Conservation (phyloP, 1,284 basidiomycete species). For the Psilocybe mexicana region DNA sequence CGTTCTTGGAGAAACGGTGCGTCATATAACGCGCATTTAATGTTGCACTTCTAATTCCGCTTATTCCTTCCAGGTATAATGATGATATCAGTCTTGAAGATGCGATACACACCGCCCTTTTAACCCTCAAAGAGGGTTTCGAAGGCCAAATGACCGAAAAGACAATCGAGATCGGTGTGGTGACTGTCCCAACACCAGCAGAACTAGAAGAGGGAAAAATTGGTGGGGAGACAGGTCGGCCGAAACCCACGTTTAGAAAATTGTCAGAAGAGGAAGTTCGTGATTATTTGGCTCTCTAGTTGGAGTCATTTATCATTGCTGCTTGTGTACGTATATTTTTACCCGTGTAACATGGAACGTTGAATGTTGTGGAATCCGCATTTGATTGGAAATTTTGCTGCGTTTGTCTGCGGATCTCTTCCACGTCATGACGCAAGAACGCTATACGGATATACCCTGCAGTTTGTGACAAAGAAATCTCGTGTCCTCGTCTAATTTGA, state of each 20-base stretch:
- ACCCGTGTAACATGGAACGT: conserved; percentile 19
- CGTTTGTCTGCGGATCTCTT: conserved; percentile 7
- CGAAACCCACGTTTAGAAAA: conserved; percentile 89
- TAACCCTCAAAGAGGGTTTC: conserved; percentile 98
- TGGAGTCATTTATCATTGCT: conserved; percentile 5
- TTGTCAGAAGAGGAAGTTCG: conserved; percentile 92
- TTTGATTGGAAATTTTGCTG: conserved; percentile 11
- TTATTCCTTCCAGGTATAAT: conserved; percentile 75
- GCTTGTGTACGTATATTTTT: conserved; percentile 30
- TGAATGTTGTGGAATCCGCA: conserved; percentile 16
- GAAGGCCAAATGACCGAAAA: conserved; percentile 99
- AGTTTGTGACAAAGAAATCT: neutral
- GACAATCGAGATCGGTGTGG: conserved; percentile 98
- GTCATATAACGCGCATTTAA: conserved; percentile 29
- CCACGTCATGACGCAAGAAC: conserved; percentile 11
- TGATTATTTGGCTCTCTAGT: conserved; percentile 85
- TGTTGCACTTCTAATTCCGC: conserved; percentile 19
- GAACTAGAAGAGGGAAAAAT: conserved; percentile 76
- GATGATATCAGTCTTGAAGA: conserved; percentile 99
- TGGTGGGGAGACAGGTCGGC: conserved; percentile 72
- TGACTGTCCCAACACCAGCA: conserved; percentile 81
- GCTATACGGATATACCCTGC: conserved; percentile 2
- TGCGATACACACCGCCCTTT: conserved; percentile 97
- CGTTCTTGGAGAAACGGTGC: conserved; percentile 96
- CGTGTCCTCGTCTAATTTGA: conserved; percentile 5